Evolutionary conservation across 2,329 filamentous ascomycete genomes (phyloP).

Genomic region (Neonectria sp.): DNA sequence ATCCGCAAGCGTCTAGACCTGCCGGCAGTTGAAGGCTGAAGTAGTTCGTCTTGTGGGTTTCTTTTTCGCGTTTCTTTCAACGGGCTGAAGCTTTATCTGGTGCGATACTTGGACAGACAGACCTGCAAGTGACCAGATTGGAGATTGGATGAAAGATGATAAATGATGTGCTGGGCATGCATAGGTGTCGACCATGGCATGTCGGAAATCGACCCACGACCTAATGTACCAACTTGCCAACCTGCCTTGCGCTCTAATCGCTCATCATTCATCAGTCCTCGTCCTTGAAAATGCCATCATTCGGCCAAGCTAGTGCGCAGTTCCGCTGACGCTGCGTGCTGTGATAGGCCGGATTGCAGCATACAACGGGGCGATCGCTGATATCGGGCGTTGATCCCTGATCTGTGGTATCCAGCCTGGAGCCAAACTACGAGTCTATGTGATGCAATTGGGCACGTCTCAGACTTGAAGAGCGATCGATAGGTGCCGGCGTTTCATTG

Average conservation of each 20-base stretch:
- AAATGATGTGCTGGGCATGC: neutral
- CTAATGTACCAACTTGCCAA: neutral
- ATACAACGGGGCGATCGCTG: neutral
- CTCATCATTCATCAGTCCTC: neutral
- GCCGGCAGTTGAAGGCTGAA: neutral
- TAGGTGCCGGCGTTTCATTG: neutral
- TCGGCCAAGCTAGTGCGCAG: neutral
- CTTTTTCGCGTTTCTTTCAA: neutral
- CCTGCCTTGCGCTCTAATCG: neutral
- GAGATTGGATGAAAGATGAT: neutral
- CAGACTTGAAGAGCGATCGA: neutral
- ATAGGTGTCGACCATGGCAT: neutral
- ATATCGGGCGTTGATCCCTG: neutral
- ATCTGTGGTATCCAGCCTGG: neutral
- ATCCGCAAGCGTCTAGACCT: constrained; percentile 36
- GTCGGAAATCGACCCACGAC: neutral
- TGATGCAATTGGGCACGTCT: neutral
- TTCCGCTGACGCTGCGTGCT: neutral
- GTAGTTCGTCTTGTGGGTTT: neutral
- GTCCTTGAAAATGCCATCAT: constrained; percentile 3
- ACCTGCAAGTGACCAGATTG: neutral
- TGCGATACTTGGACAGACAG: neutral
- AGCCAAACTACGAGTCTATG: neutral
- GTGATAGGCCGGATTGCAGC: neutral
- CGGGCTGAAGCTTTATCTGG: neutral